Conservation (phyloP, 1,284 basidiomycete species). For the Tausonia pullulans region DNA sequence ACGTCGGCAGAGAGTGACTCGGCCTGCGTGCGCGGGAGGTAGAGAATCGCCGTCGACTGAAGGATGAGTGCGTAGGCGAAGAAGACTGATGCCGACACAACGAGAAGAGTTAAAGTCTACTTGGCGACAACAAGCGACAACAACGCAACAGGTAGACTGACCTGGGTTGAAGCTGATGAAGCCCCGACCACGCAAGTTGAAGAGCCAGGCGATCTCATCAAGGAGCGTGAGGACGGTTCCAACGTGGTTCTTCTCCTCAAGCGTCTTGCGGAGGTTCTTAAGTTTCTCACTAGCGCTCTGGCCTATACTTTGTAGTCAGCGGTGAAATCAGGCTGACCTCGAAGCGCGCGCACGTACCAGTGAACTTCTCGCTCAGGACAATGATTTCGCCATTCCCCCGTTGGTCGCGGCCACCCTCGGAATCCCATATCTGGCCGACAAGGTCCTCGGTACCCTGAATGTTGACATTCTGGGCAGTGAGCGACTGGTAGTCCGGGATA, state of each 20-base stretch:
- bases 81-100: slow-evolving; percentile 51
- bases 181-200: slow-evolving; percentile 74
- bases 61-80: slow-evolving; percentile 83
- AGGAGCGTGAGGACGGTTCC: slow-evolving; percentile 67
- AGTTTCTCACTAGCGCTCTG: background rate
- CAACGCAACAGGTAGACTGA: slow-evolving; percentile 23
- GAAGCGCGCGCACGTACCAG: slow-evolving; percentile 35
- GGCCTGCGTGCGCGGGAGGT: slow-evolving; percentile 45
- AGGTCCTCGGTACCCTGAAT: slow-evolving; percentile 51
- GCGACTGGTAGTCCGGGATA: slow-evolving; percentile 43
- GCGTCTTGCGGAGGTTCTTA: slow-evolving; percentile 28
- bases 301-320: no score
- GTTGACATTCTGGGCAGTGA: slow-evolving; percentile 47
- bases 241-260: slow-evolving; percentile 38
- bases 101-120: background rate
- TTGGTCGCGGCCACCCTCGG: slow-evolving; percentile 27
- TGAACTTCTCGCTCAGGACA: slow-evolving; percentile 57
- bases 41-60: slow-evolving; percentile 53
- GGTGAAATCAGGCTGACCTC: background rate
- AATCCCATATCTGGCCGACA: slow-evolving; percentile 70
- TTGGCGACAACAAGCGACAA: no score
- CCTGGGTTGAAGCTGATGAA: slow-evolving; percentile 88
- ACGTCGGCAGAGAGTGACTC: slow-evolving; percentile 51
- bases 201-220: slow-evolving; percentile 86
- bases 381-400: slow-evolving; percentile 43